A percentile compares a stretch with the other conserved stretches of the same genome.
Conservation (phyloP, 768 basidiomycete species). For the Suillus weaverae region DNA sequence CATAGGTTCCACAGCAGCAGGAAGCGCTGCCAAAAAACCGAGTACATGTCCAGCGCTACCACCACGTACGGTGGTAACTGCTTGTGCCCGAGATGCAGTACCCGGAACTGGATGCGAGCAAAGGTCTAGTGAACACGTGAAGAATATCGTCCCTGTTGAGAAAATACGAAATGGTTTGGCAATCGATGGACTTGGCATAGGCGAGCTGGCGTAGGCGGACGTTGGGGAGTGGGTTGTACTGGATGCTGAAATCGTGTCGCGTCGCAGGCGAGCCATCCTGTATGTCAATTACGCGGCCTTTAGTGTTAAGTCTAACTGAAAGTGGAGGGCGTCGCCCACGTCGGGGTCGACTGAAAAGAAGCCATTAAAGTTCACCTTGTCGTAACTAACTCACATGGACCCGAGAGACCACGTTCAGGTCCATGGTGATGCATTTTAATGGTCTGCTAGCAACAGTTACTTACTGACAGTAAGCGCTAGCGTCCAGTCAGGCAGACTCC, state of each 20-base stretch:
- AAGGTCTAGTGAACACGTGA: slow-evolving; percentile 69
- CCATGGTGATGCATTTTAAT: background rate
- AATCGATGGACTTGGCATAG: slow-evolving; percentile 14
- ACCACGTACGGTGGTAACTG: slow-evolving; percentile 65
- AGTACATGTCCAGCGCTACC: slow-evolving; percentile 73
- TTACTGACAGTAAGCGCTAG: background rate
- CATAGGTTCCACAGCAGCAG: slow-evolving; percentile 42
- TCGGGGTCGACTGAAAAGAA: slow-evolving; percentile 3
- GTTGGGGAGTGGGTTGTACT: background rate
- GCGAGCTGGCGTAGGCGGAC: slow-evolving; percentile 8
- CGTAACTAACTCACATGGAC: background rate
- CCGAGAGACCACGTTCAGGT: background rate
- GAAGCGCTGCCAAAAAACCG: slow-evolving; percentile 51
- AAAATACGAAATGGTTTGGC: slow-evolving; percentile 64
- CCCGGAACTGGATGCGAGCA: slow-evolving; percentile 58
- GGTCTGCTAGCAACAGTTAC: no score
- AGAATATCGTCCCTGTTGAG: slow-evolving; percentile 78
- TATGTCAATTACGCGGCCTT: background rate
- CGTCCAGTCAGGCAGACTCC: background rate
- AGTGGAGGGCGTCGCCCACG: background rate
- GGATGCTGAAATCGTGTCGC: slow-evolving; percentile 17
- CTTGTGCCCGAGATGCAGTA: slow-evolving; percentile 66
- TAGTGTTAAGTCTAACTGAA: slow-evolving; percentile 2
- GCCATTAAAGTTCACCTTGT: background rate
- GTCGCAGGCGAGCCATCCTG: slow-evolving; percentile 29